These are phyloP conservation scores for Opeltia flavorubescens DNA, from an alignment of 495 filamentous ascomycete genomes.

Conservation along the genomic window DNA sequence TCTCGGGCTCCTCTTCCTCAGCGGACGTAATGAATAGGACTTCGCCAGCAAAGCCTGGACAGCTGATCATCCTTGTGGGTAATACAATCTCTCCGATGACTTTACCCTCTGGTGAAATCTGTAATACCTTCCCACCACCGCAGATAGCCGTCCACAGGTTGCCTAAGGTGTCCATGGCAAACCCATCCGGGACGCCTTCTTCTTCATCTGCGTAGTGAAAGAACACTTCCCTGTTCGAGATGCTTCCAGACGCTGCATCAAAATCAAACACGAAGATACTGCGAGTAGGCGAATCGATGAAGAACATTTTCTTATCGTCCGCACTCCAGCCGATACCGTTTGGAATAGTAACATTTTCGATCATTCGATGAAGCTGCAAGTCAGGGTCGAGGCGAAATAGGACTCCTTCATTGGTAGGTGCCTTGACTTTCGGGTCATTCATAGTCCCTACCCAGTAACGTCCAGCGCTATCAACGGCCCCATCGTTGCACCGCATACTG, in stretches of 20 bases:
- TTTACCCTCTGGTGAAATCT: constrained; percentile 48
- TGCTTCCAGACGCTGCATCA: constrained; percentile 41
- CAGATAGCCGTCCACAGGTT: constrained; percentile 70
- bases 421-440: constrained; percentile 45
- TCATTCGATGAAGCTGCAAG: constrained; percentile 41
- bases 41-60: constrained; percentile 56
- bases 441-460: constrained; percentile 84
- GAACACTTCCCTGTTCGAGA: constrained; percentile 55
- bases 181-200: constrained; percentile 55
- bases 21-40: constrained; percentile 67
- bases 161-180: constrained; percentile 56
- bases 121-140: constrained; percentile 52
- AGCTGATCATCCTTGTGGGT: constrained; percentile 57
- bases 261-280: constrained; percentile 68
- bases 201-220: constrained; percentile 37
- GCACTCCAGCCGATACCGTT: constrained; percentile 69
- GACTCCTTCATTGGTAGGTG: constrained; percentile 30
- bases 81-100: constrained; percentile 51
- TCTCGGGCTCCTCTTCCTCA: constrained; percentile 37
- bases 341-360: constrained; percentile 60
- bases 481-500: constrained; percentile 55
- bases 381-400: constrained; percentile 54
- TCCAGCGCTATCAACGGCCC: constrained; percentile 64
- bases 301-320: constrained; percentile 66
- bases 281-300: constrained; percentile 62